These are phyloP conservation scores for Aspergillus hortae DNA, from an alignment of 2,329 filamentous ascomycete genomes.

Conservation along the genomic window DNA sequence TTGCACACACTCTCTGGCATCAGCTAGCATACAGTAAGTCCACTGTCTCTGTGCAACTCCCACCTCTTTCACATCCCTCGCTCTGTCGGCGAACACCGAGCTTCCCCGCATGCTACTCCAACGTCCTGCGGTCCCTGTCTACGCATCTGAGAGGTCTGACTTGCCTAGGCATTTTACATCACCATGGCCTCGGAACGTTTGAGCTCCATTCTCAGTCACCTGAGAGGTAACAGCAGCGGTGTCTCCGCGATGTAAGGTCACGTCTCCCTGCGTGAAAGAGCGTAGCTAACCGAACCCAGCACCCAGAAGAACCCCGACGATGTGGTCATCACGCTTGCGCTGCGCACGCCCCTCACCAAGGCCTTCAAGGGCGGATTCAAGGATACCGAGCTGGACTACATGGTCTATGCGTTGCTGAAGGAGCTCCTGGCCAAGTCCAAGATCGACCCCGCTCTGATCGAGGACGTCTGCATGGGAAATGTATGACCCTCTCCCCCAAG, in stretches of 20 bases:
- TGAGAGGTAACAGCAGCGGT: slow-evolving; percentile 63
- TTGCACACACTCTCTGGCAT: background rate
- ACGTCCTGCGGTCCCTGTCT: background rate
- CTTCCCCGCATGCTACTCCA: background rate
- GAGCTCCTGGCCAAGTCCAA: slow-evolving; percentile 68
- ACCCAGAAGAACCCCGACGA: slow-evolving; percentile 93
- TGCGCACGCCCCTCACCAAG: slow-evolving; percentile 86
- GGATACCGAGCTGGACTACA: slow-evolving; percentile 83
- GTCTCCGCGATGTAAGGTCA: slow-evolving; percentile 71
- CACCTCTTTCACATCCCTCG: background rate
- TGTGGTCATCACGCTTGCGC: slow-evolving; percentile 89
- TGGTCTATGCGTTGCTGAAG: slow-evolving; percentile 79
- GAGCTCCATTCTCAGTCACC: slow-evolving; percentile 80
- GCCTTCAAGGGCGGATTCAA: slow-evolving; percentile 91
- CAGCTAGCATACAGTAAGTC: too few species aligned
- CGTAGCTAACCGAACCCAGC: slow-evolving; percentile 45
- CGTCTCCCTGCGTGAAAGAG: background rate
- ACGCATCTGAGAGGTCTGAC: background rate
- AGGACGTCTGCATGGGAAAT: slow-evolving; percentile 91
- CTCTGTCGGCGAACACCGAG: background rate
- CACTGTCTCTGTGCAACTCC: too few species aligned
- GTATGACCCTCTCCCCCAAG: slow-evolving; percentile 48
- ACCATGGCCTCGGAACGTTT: slow-evolving; percentile 81
- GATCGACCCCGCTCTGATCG: slow-evolving; percentile 74
- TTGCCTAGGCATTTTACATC: background rate